Evolutionary conservation across 2,329 filamentous ascomycete species (phyloP).

Genomic region (Plectosphaerella cucumerina): DNA sequence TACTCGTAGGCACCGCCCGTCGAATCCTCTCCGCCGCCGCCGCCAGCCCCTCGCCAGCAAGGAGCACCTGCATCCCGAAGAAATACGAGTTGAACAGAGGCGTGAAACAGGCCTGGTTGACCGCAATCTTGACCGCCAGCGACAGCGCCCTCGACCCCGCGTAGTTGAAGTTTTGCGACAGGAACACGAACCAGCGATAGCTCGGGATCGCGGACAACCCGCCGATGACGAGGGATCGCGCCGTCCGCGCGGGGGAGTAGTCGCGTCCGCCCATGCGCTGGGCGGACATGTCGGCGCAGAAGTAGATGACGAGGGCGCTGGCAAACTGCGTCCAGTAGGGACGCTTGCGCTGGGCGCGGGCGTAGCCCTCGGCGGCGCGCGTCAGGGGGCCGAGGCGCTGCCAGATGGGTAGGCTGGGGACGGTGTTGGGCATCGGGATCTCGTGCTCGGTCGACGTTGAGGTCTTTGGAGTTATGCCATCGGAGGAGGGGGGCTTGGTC

Average conservation of each 20-base stretch:
- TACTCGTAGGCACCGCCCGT: constrained; percentile 71
- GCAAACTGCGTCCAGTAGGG: constrained; percentile 78
- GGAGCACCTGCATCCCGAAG: constrained; percentile 72
- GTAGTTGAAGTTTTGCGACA: constrained; percentile 82
- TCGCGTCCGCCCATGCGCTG: constrained; percentile 61
- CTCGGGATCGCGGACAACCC: constrained; percentile 69
- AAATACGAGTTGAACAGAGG: constrained; percentile 82
- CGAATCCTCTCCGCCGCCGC: constrained; percentile 68
- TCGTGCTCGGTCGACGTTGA: constrained; percentile 17
- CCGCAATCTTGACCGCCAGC: constrained; percentile 68
- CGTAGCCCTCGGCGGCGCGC: constrained; percentile 55
- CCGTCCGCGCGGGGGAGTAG: constrained; percentile 67
- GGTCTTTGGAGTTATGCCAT: background rate
- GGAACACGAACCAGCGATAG: constrained; percentile 81
- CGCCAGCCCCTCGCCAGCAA: constrained; percentile 61
- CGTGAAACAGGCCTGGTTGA: constrained; percentile 80
- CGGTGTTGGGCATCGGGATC: constrained; percentile 38
- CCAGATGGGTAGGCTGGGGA: constrained; percentile 45
- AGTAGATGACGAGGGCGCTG: constrained; percentile 73
- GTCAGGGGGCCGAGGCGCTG: constrained; percentile 55
- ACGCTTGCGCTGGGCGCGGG: constrained; percentile 62
- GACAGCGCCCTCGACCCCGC: constrained; percentile 62
- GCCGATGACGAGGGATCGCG: constrained; percentile 71
- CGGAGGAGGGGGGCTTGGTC: constrained; percentile 10
- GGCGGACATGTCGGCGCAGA: constrained; percentile 72